A percentile compares a stretch with the other conserved stretches of the same genome.
phyloP scores from a whole-genome alignment of 2,329 filamentous ascomycete genomes.

The Capronia coronata region DNA sequence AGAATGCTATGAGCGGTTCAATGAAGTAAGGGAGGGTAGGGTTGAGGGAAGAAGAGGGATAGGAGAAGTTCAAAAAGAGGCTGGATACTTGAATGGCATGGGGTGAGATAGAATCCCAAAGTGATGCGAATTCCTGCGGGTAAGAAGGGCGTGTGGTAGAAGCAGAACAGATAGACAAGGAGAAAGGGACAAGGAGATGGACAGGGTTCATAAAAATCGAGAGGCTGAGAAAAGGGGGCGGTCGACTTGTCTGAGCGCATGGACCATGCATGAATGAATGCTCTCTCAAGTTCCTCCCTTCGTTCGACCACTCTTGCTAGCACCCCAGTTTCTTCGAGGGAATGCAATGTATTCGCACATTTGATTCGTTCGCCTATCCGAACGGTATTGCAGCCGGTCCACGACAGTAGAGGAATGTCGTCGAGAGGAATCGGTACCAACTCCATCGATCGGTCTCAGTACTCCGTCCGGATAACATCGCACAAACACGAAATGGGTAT shows the following conservation, averaged over 20 bases:
- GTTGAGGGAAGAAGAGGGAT: conserved; percentile 10
- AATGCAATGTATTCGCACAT: neutral
- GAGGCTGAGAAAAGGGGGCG: conserved; percentile 3
- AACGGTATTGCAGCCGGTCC: no score
- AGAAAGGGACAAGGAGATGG: no score
- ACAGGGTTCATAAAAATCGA: neutral
- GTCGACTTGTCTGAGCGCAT: neutral
- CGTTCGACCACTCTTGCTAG: no score
- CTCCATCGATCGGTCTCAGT: conserved; percentile 1
- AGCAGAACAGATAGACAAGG: no score
- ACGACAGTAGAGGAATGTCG: neutral
- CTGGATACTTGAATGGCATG: neutral
- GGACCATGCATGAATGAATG: neutral
- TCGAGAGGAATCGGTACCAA: no score
- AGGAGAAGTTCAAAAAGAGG: neutral
- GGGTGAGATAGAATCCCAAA: no score
- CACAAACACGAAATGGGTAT: neutral
- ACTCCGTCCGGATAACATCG: neutral
- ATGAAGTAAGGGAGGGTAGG: neutral
- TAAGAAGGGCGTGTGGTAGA: neutral
- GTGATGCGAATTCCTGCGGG: conserved; percentile 2
- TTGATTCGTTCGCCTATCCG: no score
- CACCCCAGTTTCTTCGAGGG: no score
- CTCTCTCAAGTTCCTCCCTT: neutral
- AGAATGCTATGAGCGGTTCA: conserved; percentile 10